Percentiles rank a stretch among this genome's conserved stretches.
phyloP scores from a whole-genome alignment of 805 yeast species.

The Myxozyma geophila region DNA sequence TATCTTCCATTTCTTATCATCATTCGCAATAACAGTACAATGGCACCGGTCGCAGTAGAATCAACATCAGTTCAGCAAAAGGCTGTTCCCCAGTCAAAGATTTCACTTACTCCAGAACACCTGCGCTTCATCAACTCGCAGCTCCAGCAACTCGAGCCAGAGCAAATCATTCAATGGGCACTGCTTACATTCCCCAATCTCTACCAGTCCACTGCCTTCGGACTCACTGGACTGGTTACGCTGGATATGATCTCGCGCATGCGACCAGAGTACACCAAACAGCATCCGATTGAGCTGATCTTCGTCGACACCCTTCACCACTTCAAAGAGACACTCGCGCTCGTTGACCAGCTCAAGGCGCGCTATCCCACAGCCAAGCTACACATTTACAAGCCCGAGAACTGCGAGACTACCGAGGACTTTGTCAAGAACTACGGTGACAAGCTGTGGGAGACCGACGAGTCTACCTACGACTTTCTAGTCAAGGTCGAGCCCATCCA shows the following conservation, averaged over 20 bases:
- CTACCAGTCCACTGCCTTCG: conserved; percentile 93
- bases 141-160: conserved; percentile 62
- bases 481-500: conserved; percentile 93
- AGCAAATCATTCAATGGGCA: conserved; percentile 82
- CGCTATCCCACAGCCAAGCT: conserved; percentile 61
- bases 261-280: conserved; percentile 38
- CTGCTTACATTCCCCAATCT: conserved; percentile 78
- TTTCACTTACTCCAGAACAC: conserved; percentile 56
- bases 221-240: conserved; percentile 87
- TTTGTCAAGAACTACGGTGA: conserved; percentile 74
- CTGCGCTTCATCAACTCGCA: conserved; percentile 67
- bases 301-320: conserved; percentile 91
- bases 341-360: conserved; percentile 61
- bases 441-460: conserved; percentile 81
- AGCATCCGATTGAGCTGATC: conserved; percentile 66
- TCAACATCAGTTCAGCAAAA: not conserved
- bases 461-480: conserved; percentile 76
- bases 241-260: conserved; percentile 76
- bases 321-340: conserved; percentile 87
- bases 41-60: conserved; percentile 31
- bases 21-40: not conserved
- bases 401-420: conserved; percentile 59
- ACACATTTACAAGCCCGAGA: conserved; percentile 70
- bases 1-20: not conserved
- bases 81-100: conserved; percentile 9